Percentiles rank a stretch among this genome's conserved stretches.
phyloP scores from a whole-genome alignment of 2,329 filamentous ascomycete genomes.

The Thielaviopsis ethacetica region DNA sequence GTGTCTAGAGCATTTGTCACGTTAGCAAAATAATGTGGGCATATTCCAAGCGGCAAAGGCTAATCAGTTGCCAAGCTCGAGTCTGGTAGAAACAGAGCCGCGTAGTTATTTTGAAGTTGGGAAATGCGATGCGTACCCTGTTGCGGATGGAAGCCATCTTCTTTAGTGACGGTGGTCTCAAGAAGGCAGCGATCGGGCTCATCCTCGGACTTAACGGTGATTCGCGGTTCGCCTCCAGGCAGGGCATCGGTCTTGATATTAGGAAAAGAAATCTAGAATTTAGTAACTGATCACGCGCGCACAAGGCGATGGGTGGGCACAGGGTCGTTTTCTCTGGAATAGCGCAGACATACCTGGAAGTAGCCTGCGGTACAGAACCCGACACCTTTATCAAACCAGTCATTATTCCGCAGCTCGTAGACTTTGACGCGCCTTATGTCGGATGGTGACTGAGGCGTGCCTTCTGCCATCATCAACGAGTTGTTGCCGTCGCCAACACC shows the following conservation, averaged over 20 bases:
- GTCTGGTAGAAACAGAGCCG: neutral
- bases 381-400: constrained; percentile 97
- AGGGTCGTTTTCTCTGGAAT: too few relatives aligned
- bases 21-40: neutral
- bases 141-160: constrained; percentile 96
- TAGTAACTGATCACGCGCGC: neutral
- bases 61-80: neutral
- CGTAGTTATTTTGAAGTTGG: neutral
- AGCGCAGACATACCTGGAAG: constrained; percentile 43
- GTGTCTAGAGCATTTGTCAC: constrained; percentile 47
- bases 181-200: constrained; percentile 68
- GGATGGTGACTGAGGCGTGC: constrained; percentile 50
- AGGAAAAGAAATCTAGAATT: neutral
- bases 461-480: constrained; percentile 55
- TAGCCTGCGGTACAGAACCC: constrained; percentile 79
- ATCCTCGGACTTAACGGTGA: constrained; percentile 88
- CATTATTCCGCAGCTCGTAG: constrained; percentile 94
- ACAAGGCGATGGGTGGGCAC: neutral
- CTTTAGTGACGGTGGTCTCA: constrained; percentile 78
- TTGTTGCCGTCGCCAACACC: constrained; percentile 26
- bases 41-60: too few relatives aligned
- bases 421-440: constrained; percentile 82
- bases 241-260: constrained; percentile 34
- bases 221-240: constrained; percentile 63
- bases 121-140: constrained; percentile 47